Percentiles rank a stretch among this genome's conserved stretches.
These are phyloP conservation scores for Homolaphlyctis polyrhiza DNA, from an alignment of 371 early-diverging fungal species.

Conservation along the genomic window DNA sequence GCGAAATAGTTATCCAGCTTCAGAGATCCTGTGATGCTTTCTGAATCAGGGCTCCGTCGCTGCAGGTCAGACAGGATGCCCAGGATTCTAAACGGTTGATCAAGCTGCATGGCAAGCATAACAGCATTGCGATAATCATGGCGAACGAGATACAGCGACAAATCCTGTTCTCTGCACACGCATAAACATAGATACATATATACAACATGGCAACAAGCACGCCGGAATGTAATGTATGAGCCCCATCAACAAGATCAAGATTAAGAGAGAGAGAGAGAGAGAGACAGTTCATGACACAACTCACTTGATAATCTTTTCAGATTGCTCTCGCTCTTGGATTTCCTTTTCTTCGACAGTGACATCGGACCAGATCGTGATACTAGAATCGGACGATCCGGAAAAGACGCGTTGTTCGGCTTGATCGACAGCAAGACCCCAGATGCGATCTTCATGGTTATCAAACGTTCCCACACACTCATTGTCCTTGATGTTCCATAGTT, in stretches of 20 bases:
- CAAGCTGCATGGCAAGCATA: constrained; percentile 79
- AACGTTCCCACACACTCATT: constrained; percentile 84
- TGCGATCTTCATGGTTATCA: constrained; percentile 89
- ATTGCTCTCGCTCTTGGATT: constrained; percentile 54
- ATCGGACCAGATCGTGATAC: constrained; percentile 88
- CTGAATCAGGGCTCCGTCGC: constrained; percentile 11
- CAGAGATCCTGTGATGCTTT: constrained; percentile 56
- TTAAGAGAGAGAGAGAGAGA: not conserved
- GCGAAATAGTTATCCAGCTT: constrained; percentile 62
- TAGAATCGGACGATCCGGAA: constrained; percentile 88
- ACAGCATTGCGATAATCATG: constrained; percentile 94
- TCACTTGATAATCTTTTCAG: constrained; percentile 29
- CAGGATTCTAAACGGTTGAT: constrained; percentile 81
- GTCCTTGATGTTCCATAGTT: constrained; percentile 90
- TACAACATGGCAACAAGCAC: not conserved
- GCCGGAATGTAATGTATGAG: not conserved
- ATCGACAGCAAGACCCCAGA: constrained; percentile 79
- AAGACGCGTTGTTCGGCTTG: constrained; percentile 70
- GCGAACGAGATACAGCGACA: constrained; percentile 74
- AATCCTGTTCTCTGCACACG: constrained; percentile 75
- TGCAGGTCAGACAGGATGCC: constrained; percentile 65
- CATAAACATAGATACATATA: too few relatives aligned
- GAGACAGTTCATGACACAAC: not conserved
- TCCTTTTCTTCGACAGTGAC: constrained; percentile 78
- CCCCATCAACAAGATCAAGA: not conserved